Evolutionary conservation across 371 early-diverging fungal species (phyloP).

Genomic region (Mortierella sp.): DNA sequence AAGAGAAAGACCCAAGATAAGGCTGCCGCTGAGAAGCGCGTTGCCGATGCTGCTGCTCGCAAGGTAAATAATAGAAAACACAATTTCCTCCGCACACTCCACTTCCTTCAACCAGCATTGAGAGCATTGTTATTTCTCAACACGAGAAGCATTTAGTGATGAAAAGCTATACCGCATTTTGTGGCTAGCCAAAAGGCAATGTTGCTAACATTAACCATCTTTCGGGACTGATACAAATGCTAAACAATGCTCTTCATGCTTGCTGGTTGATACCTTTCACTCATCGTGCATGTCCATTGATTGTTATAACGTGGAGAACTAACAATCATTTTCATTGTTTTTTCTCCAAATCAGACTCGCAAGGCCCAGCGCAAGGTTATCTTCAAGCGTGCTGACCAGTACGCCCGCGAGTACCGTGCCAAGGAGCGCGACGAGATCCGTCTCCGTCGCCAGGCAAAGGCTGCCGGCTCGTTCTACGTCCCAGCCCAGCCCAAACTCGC

Average conservation of each 20-base stretch:
- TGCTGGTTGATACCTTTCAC: slow-evolving; percentile 30
- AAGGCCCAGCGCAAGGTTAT: slow-evolving; percentile 91
- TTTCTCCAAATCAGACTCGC: slow-evolving; percentile 42
- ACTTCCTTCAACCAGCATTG: background rate
- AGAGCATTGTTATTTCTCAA: slow-evolving; percentile 29
- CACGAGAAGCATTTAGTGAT: slow-evolving; percentile 64
- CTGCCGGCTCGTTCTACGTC: slow-evolving; percentile 94
- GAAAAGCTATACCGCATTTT: slow-evolving; percentile 61
- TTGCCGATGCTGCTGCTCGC: slow-evolving; percentile 75
- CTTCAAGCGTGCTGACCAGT: slow-evolving; percentile 98
- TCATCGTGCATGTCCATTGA: slow-evolving; percentile 40
- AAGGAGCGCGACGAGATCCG: slow-evolving; percentile 92
- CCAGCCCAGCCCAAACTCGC: slow-evolving; percentile 98
- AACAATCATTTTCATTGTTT: no score
- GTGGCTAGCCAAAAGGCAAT: slow-evolving; percentile 73
- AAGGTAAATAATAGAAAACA: slow-evolving; percentile 69
- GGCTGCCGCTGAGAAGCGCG: slow-evolving; percentile 82
- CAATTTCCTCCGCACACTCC: background rate
- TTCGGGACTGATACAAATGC: slow-evolving; percentile 82
- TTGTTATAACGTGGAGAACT: no score
- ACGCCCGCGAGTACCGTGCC: slow-evolving; percentile 95
- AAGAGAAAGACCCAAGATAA: slow-evolving; percentile 94
- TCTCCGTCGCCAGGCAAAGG: slow-evolving; percentile 94
- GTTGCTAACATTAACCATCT: slow-evolving; percentile 84
- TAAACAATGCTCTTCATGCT: slow-evolving; percentile 9